Evolutionary conservation across 805 yeast genomes (phyloP), one percentile per base, ranked within the genome.

Genomic region (Torulaspora microellipsoides): DNA sequence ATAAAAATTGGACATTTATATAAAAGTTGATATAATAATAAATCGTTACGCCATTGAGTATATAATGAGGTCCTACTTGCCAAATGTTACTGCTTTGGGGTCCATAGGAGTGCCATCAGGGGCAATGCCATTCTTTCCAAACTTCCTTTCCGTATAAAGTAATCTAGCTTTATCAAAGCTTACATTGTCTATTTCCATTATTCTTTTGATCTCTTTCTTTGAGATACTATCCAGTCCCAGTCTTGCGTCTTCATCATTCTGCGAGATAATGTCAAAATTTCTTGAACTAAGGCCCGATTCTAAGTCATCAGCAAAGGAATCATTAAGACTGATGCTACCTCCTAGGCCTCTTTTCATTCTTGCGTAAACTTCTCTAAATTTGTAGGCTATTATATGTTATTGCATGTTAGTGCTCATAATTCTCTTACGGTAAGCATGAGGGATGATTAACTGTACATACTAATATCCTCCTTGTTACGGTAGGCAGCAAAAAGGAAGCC

Each of bases 101-200:
- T 83, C 90, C 31, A 70, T 50, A 0, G 90, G 90, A 38, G 75
- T 62, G 0, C 91, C 91, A 59, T 82, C 81, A 0, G 77, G 72
- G 2, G 76, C 83, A 33, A 85, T 78, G 9, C 70, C 73, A 56
- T 82, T 73, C 12, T 66, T 59, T 1, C 68, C 66, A 58, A 85
- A 70, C 49, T 65, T 65, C 12, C 59, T 49, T 40, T 66, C 69
- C 4, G 77, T 73, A 55, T 75, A 81, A 42, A 70, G 55, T 3
- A 76, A 59, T 47, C 95, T 68, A 1, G 95, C 95, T 33, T 78
- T 78, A 59, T 85, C 95, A 58, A 85, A 85, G 1, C 75, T 55
- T 25, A 83, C 48, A 29, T 68, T 59, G 39, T 73, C 64, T 5
- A 59, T 55, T 6, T 68, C 57, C 93, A 85, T 85, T 7, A 83